These are phyloP conservation scores for Crithidia mellificae DNA, from an alignment of 208 protist species.

Conservation along the genomic window DNA sequence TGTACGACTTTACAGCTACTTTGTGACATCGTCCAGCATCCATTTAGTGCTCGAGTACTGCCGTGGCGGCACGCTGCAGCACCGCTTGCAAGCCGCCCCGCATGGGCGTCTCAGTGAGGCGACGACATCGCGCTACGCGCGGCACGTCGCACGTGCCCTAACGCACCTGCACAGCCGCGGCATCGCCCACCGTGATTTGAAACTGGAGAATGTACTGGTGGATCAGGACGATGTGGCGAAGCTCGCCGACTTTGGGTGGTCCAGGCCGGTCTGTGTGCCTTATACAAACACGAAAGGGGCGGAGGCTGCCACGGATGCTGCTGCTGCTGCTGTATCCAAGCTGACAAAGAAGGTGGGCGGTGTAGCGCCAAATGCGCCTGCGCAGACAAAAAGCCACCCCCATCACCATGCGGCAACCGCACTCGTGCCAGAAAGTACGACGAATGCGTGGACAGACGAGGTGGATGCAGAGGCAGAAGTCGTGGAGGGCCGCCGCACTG, in stretches of 20 bases:
- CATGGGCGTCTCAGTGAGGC: slow-evolving; percentile 41
- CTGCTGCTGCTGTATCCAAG: too few relatives aligned
- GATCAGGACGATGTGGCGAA: slow-evolving; percentile 89
- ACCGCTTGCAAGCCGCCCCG: slow-evolving; percentile 34
- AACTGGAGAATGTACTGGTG: slow-evolving; percentile 90
- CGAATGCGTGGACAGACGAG: too few relatives aligned
- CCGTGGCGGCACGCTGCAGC: slow-evolving; percentile 57
- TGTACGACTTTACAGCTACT: slow-evolving; percentile 85
- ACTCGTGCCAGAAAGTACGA: too few relatives aligned
- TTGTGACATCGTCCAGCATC: slow-evolving; percentile 51
- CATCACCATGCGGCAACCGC: too few relatives aligned
- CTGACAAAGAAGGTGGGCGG: too few relatives aligned
- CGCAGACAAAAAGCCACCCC: too few relatives aligned
- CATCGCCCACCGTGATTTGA: slow-evolving; percentile 90
- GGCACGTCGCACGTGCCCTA: slow-evolving; percentile 71
- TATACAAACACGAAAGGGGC: neutral
- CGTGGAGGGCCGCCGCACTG: slow-evolving; percentile 38
- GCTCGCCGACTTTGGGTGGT: slow-evolving; percentile 99
- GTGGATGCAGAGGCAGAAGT: neutral
- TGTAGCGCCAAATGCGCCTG: too few relatives aligned
- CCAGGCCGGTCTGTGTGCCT: slow-evolving; percentile 31
- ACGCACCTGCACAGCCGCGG: slow-evolving; percentile 71
- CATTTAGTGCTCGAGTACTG: slow-evolving; percentile 79
- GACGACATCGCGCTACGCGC: slow-evolving; percentile 55
- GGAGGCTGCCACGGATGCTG: too few relatives aligned